Conservation (phyloP, 169 alveolate genomes). For the Plasmodium vivax region DNA sequence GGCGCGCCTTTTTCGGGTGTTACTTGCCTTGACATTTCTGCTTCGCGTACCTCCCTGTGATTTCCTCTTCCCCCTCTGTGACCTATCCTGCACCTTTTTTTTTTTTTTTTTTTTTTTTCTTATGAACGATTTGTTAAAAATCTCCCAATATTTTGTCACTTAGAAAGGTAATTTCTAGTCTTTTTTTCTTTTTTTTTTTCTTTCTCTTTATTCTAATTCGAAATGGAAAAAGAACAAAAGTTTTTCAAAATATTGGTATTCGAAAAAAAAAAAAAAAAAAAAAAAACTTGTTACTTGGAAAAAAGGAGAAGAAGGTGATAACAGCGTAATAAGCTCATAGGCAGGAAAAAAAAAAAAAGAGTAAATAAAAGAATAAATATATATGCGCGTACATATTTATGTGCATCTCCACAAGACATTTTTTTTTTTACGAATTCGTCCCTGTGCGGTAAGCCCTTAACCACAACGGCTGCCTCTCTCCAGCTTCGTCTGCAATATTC, state of each 20-base stretch:
- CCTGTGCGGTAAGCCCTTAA: not conserved
- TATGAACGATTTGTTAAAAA: constrained; percentile 63
- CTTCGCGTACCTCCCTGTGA: not conserved
- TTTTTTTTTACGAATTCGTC: not conserved
- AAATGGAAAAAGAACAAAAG: constrained; percentile 37
- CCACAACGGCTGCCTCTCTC: not conserved
- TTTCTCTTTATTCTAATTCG: constrained; percentile 37
- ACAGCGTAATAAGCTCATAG: not conserved
- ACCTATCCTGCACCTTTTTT: not conserved
- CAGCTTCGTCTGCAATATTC: not conserved
- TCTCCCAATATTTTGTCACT: constrained; percentile 76
- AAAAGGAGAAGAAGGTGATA: not conserved
- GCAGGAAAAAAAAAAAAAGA: not conserved
- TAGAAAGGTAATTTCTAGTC: not conserved
- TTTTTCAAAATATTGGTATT: constrained; percentile 75
- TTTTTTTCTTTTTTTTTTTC: not conserved
- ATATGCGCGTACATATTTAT: not conserved
- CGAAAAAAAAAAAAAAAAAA: constrained; percentile 74
- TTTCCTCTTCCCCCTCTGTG: not conserved
- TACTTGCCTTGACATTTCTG: not conserved
- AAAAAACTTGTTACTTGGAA: not conserved
- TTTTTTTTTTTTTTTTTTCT: constrained; percentile 64
- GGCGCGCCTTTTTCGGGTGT: not conserved
- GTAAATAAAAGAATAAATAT: not conserved
- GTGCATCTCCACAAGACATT: not conserved